These are phyloP conservation scores for Talaromyces funiculosus DNA, from an alignment of 2,329 filamentous ascomycete species.

Conservation along the genomic window DNA sequence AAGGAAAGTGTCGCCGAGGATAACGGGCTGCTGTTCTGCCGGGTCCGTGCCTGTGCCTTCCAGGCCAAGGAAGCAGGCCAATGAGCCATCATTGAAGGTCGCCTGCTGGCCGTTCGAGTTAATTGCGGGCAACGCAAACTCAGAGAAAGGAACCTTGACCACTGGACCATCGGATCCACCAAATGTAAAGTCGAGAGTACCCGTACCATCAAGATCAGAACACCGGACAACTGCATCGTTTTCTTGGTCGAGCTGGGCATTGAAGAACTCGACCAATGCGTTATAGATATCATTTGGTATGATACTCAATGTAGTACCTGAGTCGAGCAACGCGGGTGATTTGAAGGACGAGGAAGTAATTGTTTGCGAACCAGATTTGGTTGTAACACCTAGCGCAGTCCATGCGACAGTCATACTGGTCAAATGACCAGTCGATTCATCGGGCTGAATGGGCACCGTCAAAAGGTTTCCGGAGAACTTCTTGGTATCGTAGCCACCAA, in stretches of 20 bases:
- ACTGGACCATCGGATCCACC: constrained; percentile 34
- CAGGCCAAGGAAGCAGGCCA: constrained; percentile 61
- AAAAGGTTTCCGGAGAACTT: constrained; percentile 64
- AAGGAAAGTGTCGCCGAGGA: constrained; percentile 69
- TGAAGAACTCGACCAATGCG: constrained; percentile 46
- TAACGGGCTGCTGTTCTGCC: constrained; percentile 39
- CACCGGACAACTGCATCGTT: constrained; percentile 36
- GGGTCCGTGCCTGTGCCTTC: constrained; percentile 42
- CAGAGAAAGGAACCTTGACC: constrained; percentile 31
- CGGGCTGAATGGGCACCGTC: constrained; percentile 52
- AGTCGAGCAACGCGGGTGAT: constrained; percentile 62
- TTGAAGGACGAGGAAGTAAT: constrained; percentile 32
- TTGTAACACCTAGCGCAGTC: constrained; percentile 38
- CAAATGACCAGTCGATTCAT: constrained; percentile 49
- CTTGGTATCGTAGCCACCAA: constrained; percentile 72
- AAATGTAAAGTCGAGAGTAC: constrained; percentile 48
- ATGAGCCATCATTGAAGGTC: constrained; percentile 18
- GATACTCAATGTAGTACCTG: constrained; percentile 67
- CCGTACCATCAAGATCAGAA: constrained; percentile 37
- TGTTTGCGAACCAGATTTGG: neutral
- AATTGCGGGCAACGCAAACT: constrained; percentile 56
- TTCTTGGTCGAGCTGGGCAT: constrained; percentile 17
- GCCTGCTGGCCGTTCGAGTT: constrained; percentile 41
- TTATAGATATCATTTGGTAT: constrained; percentile 57
- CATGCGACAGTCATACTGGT: constrained; percentile 42